phyloP scores from a whole-genome alignment of 2,329 filamentous ascomycete genomes.

The Aspergillus calidoustus region DNA sequence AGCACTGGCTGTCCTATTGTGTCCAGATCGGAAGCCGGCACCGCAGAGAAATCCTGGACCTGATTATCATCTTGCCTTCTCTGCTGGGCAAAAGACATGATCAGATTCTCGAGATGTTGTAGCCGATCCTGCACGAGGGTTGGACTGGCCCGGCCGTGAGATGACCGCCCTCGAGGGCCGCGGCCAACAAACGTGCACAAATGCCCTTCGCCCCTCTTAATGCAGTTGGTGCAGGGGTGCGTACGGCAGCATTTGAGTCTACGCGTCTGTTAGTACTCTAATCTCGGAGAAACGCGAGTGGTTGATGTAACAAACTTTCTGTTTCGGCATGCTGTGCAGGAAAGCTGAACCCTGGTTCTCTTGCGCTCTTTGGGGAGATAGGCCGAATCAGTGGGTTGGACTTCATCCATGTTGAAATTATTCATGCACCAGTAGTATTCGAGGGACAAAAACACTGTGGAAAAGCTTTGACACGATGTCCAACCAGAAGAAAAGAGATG shows the following conservation, averaged over 20 bases:
- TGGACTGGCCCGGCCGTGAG: conserved; percentile 32
- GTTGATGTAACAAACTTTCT: conserved; percentile 36
- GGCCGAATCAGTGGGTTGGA: conserved; percentile 3
- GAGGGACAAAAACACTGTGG: background rate
- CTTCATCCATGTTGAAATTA: conserved; percentile 3
- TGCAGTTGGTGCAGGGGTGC: conserved; percentile 42
- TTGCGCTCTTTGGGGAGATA: conserved; percentile 30
- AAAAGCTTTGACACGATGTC: background rate
- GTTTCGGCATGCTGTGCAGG: conserved; percentile 42
- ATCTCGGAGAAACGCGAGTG: background rate
- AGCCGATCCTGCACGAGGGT: conserved; percentile 40
- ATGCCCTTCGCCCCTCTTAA: conserved; percentile 36
- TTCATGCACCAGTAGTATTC: background rate
- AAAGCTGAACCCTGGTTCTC: conserved; percentile 43
- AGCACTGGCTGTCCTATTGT: background rate
- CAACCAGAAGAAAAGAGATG: background rate
- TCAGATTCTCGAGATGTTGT: conserved; percentile 43
- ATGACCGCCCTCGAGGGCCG: conserved; percentile 36
- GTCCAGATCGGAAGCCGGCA: background rate
- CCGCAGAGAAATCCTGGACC: background rate
- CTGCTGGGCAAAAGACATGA: conserved; percentile 40
- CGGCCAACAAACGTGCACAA: conserved; percentile 42
- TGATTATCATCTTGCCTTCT: conserved; percentile 24
- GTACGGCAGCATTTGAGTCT: conserved; percentile 44
- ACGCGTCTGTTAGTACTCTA: background rate